Percentiles rank a stretch among this genome's conserved stretches.
Conservation (phyloP, 2,329 filamentous ascomycete species). For the Exophiala viscosa region DNA sequence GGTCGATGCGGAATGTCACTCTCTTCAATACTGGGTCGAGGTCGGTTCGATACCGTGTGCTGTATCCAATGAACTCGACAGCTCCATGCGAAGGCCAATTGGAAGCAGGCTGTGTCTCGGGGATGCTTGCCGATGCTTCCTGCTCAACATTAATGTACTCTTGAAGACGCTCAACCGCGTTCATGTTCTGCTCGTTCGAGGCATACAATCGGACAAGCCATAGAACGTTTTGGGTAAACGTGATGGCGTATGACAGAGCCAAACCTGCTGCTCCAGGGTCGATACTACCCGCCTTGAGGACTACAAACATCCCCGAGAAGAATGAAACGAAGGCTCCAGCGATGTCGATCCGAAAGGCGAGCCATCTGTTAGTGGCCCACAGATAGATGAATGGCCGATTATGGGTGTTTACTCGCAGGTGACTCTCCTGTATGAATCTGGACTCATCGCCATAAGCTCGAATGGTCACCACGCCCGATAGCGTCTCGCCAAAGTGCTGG, state of each 20-base stretch:
- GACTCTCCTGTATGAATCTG: constrained; percentile 88
- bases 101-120: constrained; percentile 69
- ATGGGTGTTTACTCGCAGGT: constrained; percentile 82
- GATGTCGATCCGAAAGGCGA: constrained; percentile 85
- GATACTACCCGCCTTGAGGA: constrained; percentile 74
- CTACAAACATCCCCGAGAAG: constrained; percentile 87
- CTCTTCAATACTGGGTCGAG: constrained; percentile 81
- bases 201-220: constrained; percentile 95
- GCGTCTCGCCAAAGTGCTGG: constrained; percentile 95
- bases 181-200: constrained; percentile 98
- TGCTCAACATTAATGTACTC: constrained; percentile 97
- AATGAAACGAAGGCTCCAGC: constrained; percentile 89
- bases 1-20: constrained; percentile 79
- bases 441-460: constrained; percentile 92
- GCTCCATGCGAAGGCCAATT: constrained; percentile 84
- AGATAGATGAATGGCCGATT: constrained; percentile 91
- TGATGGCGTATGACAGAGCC: constrained; percentile 91
- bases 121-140: constrained; percentile 74
- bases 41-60: constrained; percentile 81
- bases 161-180: constrained; percentile 94
- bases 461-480: constrained; percentile 93
- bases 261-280: constrained; percentile 90
- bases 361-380: constrained; percentile 96
- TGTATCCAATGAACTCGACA: constrained; percentile 85
- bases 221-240: constrained; percentile 92